Evolutionary conservation across 495 filamentous ascomycete genomes (phyloP), one percentile per base, ranked within the genome.

Genomic region (Astrothelium subdiscretum): DNA sequence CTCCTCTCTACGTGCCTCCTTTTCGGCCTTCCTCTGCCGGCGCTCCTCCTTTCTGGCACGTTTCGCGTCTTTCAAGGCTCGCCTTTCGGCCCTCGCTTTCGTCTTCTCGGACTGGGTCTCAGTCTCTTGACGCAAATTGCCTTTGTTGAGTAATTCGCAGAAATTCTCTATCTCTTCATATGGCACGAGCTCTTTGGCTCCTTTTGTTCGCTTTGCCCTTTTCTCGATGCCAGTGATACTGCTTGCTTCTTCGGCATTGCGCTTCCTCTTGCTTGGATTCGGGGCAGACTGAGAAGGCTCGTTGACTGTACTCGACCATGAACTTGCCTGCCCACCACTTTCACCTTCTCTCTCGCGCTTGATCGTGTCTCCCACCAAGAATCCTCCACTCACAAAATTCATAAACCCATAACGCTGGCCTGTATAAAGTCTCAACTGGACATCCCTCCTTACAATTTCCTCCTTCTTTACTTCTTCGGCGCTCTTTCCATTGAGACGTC

Each of bases 401-500:
- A 94, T 86, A 26, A 78, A 76, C 13, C 87, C 89, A 75, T 83
- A 87, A 72, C 85, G 90, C 70, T 78, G 77, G 63, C 85, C 81
- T 31, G 84, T 76, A 69, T 89, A 91, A 32, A 84, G 74, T 60
- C 81, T 85, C 52, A 87, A 76, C 72, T 85, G 85, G 32, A 84
- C 71, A 64, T 85, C 82, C 26, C 84, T 81, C 64, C 83, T 75
- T 42, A 73, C 78, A 60, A 79, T 76, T 72, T 83, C 77, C 68
- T 96, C 87, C 63, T 81, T 76, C 70, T 84, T 77, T 59, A 92
- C 71, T 60, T 82, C 79, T 29, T 74, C 80, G 62, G 90, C 87
- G 42, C 79, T 83, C 72, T 90, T 95, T 26, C 92, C 92, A 73
- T 97, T 98, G 52, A 98, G 75, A 57, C 92, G 79, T 54, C 94